Percentiles rank a stretch among this genome's conserved stretches.
Conservation (phyloP, 2,329 filamentous ascomycete species). For the Fusarium guadeloupense region DNA sequence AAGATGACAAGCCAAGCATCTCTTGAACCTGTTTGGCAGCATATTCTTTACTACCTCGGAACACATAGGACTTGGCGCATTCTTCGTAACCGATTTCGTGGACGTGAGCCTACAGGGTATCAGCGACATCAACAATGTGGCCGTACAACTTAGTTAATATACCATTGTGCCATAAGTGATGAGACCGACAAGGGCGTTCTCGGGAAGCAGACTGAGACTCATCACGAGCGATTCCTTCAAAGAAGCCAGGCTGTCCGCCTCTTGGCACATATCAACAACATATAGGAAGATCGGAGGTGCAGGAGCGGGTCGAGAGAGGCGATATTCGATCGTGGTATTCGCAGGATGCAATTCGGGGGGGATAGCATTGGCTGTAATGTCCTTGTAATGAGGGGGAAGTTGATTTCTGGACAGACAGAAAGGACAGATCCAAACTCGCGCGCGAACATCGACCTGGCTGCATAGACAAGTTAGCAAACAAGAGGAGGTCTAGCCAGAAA, state of each 20-base stretch:
- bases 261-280: slow-evolving; percentile 88
- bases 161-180: slow-evolving; percentile 96
- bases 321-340: slow-evolving; percentile 92
- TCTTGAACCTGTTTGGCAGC: slow-evolving; percentile 99
- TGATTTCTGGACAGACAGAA: slow-evolving; percentile 87
- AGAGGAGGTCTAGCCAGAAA: no score
- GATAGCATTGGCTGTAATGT: slow-evolving; percentile 84
- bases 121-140: slow-evolving; percentile 8
- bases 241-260: slow-evolving; percentile 84
- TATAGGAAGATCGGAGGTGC: slow-evolving; percentile 87
- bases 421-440: slow-evolving; percentile 87
- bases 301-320: slow-evolving; percentile 82
- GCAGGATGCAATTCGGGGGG: slow-evolving; percentile 82
- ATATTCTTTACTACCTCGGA: slow-evolving; percentile 97
- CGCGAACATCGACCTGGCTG: slow-evolving; percentile 85
- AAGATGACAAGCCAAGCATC: slow-evolving; percentile 87
- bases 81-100: slow-evolving; percentile 98
- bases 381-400: slow-evolving; percentile 87
- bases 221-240: slow-evolving; percentile 88
- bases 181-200: slow-evolving; percentile 82
- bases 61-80: slow-evolving; percentile 98
- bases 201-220: slow-evolving; percentile 83
- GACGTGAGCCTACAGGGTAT: slow-evolving; percentile 76
- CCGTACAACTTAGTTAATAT: slow-evolving; percentile 40
- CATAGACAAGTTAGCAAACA: slow-evolving; percentile 36